Evolutionary conservation across 441 rosid species (phyloP), one percentile per base, ranked within the genome.

Genomic region (Gossypium schwendimanii): DNA sequence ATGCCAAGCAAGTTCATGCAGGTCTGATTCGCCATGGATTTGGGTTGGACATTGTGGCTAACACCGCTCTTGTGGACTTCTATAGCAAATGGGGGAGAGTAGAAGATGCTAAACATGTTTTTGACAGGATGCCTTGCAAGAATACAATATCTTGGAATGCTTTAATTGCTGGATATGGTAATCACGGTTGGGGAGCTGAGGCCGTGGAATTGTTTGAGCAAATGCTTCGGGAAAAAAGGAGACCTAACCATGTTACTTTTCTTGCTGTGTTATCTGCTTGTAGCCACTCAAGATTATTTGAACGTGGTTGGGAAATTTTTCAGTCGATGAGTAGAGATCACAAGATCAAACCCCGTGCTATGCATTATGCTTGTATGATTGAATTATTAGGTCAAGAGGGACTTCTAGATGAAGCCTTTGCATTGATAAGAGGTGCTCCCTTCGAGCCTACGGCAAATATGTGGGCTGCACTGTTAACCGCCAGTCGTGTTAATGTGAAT

Each of bases 21-120:
- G 81, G 83, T 72, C 76, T 92, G 44, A 54, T 92, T 72, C 93
- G 97, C 12, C 84, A 75, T 36, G 93, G 92, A 44, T 94, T 87
- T 80, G 91, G 93, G 68, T 81, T 83, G 2, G 96, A 92, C 77
- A 78, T 85, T 6, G 92, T 94, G 0, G 93, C 91, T 11, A 91
- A 82, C 75, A 87, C 96, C 0, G 87, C 94, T 20, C 96, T 94
- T 9, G 90, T 92, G 28, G 99, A 94, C 78, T 91, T 91, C 57
- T 94, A 94, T 71, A 83, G 99, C 88, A 94, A 94, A 87, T 92
- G 99, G 97, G 97, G 97, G 72, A 87, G 84, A 76, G 70, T 94
- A 76, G 91, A 91, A 80, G 80, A 89, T 76, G 98, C 99, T 54
- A 87, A 78, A 44, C 76, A 74, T 70, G 85, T 91, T 41, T 92